Conservation (phyloP, 2,329 filamentous ascomycete species). For the Phyllachora maydis region DNA sequence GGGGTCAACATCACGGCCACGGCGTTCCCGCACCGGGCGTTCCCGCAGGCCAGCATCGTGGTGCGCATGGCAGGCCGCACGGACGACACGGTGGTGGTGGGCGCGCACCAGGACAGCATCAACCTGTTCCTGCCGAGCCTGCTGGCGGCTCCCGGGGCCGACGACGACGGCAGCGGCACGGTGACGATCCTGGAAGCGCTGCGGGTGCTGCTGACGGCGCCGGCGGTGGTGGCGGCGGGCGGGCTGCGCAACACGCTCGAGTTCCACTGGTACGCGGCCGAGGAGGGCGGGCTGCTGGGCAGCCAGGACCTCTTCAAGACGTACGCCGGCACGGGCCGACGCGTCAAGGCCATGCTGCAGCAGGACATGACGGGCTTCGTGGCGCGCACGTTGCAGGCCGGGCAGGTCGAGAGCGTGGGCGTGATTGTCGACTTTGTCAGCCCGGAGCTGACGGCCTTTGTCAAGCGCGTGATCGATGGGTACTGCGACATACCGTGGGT, state of each 20-base stretch:
- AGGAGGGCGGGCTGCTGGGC: conserved; percentile 72
- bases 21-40: conserved; percentile 53
- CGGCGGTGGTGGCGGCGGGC: conserved; percentile 44
- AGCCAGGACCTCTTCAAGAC: conserved; percentile 74
- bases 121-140: conserved; percentile 78
- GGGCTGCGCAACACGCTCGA: conserved; percentile 72
- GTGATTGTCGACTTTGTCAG: conserved; percentile 90
- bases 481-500: conserved; percentile 59
- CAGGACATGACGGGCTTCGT: conserved; percentile 95
- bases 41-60: conserved; percentile 82
- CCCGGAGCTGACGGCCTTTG: conserved; percentile 61
- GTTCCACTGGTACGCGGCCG: conserved; percentile 91
- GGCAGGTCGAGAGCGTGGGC: conserved; percentile 67
- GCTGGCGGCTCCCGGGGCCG: conserved; percentile 75
- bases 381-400: conserved; percentile 63
- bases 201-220: conserved; percentile 55
- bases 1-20: no score
- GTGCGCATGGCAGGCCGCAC: conserved; percentile 74
- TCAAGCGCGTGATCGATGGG: conserved; percentile 80
- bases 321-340: conserved; percentile 52
- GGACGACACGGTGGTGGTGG: conserved; percentile 70
- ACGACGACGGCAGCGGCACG: conserved; percentile 83
- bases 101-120: conserved; percentile 88
- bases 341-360: conserved; percentile 92
- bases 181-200: conserved; percentile 90